These are phyloP conservation scores for Fusarium algeriense DNA, from an alignment of 2,329 filamentous ascomycete genomes.

Conservation along the genomic window DNA sequence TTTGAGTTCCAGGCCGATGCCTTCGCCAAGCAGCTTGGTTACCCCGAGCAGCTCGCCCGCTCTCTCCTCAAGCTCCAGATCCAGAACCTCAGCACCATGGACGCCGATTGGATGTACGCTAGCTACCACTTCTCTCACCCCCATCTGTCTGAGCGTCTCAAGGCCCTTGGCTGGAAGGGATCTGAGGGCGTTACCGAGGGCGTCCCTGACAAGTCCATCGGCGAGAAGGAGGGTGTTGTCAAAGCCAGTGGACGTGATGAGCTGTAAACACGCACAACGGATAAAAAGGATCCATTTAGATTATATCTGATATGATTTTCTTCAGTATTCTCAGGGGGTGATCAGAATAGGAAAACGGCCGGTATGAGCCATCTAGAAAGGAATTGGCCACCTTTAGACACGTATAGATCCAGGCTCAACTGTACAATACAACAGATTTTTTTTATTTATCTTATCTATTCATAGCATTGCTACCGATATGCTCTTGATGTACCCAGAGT, in stretches of 20 bases:
- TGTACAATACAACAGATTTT: slow-evolving; percentile 42
- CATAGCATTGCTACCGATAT: slow-evolving; percentile 41
- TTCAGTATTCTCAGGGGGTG: neutral
- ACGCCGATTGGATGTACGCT: slow-evolving; percentile 98
- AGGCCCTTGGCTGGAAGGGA: slow-evolving; percentile 89
- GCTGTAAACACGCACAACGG: slow-evolving; percentile 61
- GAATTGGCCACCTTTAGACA: slow-evolving; percentile 16
- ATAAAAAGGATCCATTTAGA: slow-evolving; percentile 10
- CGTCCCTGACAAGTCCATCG: slow-evolving; percentile 54
- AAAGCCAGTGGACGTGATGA: slow-evolving; percentile 81
- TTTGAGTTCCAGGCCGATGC: slow-evolving; percentile 97
- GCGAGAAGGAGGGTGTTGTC: slow-evolving; percentile 60
- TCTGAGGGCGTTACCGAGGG: slow-evolving; percentile 58
- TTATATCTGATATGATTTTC: neutral
- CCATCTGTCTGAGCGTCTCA: slow-evolving; percentile 91
- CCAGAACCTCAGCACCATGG: slow-evolving; percentile 98
- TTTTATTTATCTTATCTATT: slow-evolving; percentile 22
- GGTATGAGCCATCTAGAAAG: slow-evolving; percentile 19
- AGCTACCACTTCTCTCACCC: slow-evolving; percentile 99
- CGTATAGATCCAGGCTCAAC: slow-evolving; percentile 28
- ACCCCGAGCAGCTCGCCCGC: slow-evolving; percentile 82
- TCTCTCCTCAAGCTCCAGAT: slow-evolving; percentile 98
- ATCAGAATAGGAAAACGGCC: slow-evolving; percentile 21
- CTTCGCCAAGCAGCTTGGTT: slow-evolving; percentile 88
- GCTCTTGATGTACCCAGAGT: slow-evolving; percentile 26